phyloP scores from a whole-genome alignment of 768 basidiomycete species.

The Termitomyces sp. region DNA sequence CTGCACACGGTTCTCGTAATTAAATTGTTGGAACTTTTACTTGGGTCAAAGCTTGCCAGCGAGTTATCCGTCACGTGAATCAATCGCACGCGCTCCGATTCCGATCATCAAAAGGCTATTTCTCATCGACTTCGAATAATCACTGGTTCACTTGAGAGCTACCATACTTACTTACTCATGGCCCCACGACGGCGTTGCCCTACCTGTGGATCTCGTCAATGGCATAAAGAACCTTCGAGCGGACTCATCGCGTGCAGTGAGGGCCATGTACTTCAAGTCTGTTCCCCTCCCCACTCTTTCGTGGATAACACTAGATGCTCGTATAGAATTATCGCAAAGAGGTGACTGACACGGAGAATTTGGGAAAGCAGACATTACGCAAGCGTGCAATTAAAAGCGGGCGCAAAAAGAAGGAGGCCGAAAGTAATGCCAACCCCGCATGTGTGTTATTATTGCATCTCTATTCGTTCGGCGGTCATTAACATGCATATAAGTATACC shows the following conservation, averaged over 20 bases:
- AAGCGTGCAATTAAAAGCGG: conserved; percentile 62
- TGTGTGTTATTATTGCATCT: conserved; percentile 27
- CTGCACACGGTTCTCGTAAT: background rate
- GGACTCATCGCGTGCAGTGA: conserved; percentile 86
- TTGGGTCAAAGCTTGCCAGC: conserved; percentile 1
- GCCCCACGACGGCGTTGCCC: conserved; percentile 61
- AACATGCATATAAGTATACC: conserved; percentile 61
- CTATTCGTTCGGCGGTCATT: background rate
- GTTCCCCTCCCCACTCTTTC: conserved; percentile 5
- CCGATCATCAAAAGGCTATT: conserved; percentile 5
- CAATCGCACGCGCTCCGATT: background rate
- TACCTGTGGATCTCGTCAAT: conserved; percentile 78
- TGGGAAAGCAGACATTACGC: conserved; percentile 54
- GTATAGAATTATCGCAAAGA: conserved; percentile 79
- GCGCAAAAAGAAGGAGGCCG: conserved; percentile 43
- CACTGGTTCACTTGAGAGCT: background rate
- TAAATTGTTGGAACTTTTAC: no score
- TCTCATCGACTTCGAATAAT: background rate
- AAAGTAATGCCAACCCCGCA: conserved; percentile 53
- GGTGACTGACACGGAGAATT: conserved; percentile 59
- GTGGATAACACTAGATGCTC: background rate
- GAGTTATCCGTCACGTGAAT: conserved; percentile 1
- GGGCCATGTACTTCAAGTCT: conserved; percentile 85
- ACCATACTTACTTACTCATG: no score
- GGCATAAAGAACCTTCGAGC: conserved; percentile 80